Evolutionary conservation across 352 stramenopile species (phyloP).

Genomic region (Thalassiosira oceanica): DNA sequence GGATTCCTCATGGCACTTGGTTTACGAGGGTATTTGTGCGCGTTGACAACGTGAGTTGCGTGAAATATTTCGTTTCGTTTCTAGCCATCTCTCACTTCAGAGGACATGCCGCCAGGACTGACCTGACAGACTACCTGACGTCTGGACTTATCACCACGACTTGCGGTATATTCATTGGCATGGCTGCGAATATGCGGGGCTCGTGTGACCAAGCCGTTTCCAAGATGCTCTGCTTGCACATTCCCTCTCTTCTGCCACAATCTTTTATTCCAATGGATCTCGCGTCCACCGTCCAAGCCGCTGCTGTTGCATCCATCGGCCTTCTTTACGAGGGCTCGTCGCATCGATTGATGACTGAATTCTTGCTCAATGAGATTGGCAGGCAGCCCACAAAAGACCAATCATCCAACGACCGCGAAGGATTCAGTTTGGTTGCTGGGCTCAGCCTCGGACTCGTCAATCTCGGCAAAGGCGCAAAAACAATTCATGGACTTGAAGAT

Average conservation of each 20-base stretch:
- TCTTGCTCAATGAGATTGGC: conserved; percentile 95
- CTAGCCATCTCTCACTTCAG: not conserved
- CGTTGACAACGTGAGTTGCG: conserved; percentile 79
- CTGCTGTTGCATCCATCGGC: conserved; percentile 92
- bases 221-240: conserved; percentile 98
- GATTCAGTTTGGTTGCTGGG: conserved; percentile 85
- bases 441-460: conserved; percentile 95
- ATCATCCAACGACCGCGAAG: conserved; percentile 86
- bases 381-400: conserved; percentile 72
- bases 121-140: conserved; percentile 98
- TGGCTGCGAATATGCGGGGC: conserved; percentile 91
- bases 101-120: conserved; percentile 81
- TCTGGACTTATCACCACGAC: conserved; percentile 95
- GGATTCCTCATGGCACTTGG: conserved; percentile 95
- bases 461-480: conserved; percentile 62
- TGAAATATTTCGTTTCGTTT: not conserved
- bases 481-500: conserved; percentile 84
- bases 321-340: conserved; percentile 94
- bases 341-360: conserved; percentile 96
- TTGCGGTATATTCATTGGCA: conserved; percentile 93
- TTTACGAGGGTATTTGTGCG: conserved; percentile 90
- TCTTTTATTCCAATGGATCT: conserved; percentile 95
- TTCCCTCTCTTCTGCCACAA: conserved; percentile 91
- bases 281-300: conserved; percentile 90
- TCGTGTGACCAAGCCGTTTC: conserved; percentile 89